Base-by-base conservation (phyloP, 2,329 filamentous ascomycete genomes). In the Hymenoscyphus scutula region DNA sequence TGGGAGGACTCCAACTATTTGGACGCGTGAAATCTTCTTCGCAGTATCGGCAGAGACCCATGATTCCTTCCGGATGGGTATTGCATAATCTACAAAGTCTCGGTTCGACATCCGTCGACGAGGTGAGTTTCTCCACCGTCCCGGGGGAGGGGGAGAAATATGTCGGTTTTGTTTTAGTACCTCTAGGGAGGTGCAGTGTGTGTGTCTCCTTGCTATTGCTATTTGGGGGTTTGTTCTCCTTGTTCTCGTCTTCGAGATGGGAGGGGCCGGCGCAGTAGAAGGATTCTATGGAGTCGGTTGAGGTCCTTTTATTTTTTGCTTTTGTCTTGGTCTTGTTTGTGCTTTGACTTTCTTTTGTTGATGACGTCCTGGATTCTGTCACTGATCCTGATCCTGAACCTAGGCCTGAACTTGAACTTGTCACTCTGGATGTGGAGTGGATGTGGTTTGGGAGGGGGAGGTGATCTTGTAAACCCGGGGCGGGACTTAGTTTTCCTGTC, bases 231-330 rank as follows among this genome's bases (percentile, higher is more conserved):
- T 25, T 29, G 23, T 53, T 23, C 30, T 56, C 25, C 11, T 59
- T 27, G 15, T 56, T 19, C 11, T 59, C 19, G 15, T 27, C 6
- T 8, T 15, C 27, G 8, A 29, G 17, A 5, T 62, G 41, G 37
- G 45, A 53, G 23, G 62, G 62, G 27, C 67, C 67, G 10, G 60
- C 38, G 58, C 68, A 68, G 32, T 59, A 67, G 55, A 69, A 69
- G n/a, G 60, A 65, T 7, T 45, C n/a, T 11, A 58, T 23, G 13
- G 61, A 62, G 19, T 51, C 41, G 15, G 51, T 45, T 17, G 60
- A 60, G 2, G 23, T 37, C 30, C 48, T 51, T 13, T 11, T 51
- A 13, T 10, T 23, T 25, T 25, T 51, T 3, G 5, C 25, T 25
- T 51, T 51, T 8, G n/a, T 11, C 19, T 48, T 48, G 19, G n/a